These are phyloP conservation scores for Xylaria grammica DNA, from an alignment of 495 filamentous ascomycete species.

Conservation along the genomic window DNA sequence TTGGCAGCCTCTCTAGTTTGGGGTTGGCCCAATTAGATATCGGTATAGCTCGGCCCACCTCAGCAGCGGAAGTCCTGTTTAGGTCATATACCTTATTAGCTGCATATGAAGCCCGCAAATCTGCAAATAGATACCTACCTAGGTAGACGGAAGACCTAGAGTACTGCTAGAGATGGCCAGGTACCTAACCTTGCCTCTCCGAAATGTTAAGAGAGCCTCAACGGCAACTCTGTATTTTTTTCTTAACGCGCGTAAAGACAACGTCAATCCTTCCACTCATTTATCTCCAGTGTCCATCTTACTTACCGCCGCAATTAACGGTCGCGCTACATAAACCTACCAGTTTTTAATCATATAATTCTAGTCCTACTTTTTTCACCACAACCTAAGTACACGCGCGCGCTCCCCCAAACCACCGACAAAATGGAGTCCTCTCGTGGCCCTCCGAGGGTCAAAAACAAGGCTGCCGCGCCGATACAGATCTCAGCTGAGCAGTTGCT, in stretches of 20 bases:
- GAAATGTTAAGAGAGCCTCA: too few species aligned
- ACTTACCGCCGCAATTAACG: not conserved
- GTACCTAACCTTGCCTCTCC: too few species aligned
- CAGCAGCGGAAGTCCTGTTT: too few species aligned
- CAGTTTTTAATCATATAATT: too few species aligned
- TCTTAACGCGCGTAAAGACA: too few species aligned
- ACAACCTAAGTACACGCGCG: not conserved
- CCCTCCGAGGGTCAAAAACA: conserved; percentile 97
- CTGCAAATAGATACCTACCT: not conserved
- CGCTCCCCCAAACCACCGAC: not conserved
- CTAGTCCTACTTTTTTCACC: not conserved
- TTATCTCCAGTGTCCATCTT: too few species aligned
- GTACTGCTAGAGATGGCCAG: too few species aligned
- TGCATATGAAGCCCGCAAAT: not conserved
- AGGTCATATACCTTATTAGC: not conserved
- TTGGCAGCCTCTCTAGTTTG: conserved; percentile 1
- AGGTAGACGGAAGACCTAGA: too few species aligned
- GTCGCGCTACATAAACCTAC: not conserved
- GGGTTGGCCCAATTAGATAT: too few species aligned
- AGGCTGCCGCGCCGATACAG: conserved; percentile 84
- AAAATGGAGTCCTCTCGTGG: conserved; percentile 92
- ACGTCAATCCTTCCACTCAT: too few species aligned
- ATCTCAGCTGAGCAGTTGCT: conserved; percentile 97
- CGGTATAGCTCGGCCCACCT: too few species aligned
- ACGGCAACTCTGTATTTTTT: too few species aligned